Evolutionary conservation across 208 protist species (phyloP), one percentile per base, ranked within the genome.

Genomic region (Leishmania martiniquensis): DNA sequence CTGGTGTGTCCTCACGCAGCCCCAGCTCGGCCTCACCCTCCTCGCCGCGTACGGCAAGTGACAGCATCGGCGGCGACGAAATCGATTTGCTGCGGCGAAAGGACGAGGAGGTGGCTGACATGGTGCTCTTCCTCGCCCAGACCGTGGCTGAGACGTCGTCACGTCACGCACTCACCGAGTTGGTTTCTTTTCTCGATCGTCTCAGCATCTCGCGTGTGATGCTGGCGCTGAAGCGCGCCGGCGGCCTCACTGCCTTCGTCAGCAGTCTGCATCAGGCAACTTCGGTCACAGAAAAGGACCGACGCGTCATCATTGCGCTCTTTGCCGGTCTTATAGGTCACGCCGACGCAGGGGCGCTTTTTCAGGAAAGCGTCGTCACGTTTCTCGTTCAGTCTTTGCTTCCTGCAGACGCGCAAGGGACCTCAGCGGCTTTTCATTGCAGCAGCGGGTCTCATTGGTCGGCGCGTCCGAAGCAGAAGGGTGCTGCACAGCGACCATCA

Each of bases 61-160:
- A 81, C 55, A 83, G 81, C 55, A 60, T 89, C 20, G 83, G 91
- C 75, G 87, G 81, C 29, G 84, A 86, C 15, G 89, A 95, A 62
- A 79, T 97, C 15, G 84, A 77, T 71, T 75, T 94, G 51, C 85
- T 97, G 42, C 83, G 80, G n/a, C 85, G 89, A 20, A 85, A 87
- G 37, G 90, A 97, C 29, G 93, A 97, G 49, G 87, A 91, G 22
- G 42, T 87, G 54, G 87, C 89, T 1, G 93, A 97, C 71, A 93
- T 95, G 88, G 90, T 77, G 17, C 55, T 93, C 15, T 97, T 95
- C 80, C 82, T 95, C 20, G 81, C 83, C 22, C 73, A 81, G 15
- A 71, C 89, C 1, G 77, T 91, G 1, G 75, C 57, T 3, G 72
- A 84, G 20, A 72, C 83, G 29, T 67, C 81, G 6, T 90, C 90